Evolutionary conservation across 371 early-diverging fungal species (phyloP).

Genomic region (Zychaea mexicana): DNA sequence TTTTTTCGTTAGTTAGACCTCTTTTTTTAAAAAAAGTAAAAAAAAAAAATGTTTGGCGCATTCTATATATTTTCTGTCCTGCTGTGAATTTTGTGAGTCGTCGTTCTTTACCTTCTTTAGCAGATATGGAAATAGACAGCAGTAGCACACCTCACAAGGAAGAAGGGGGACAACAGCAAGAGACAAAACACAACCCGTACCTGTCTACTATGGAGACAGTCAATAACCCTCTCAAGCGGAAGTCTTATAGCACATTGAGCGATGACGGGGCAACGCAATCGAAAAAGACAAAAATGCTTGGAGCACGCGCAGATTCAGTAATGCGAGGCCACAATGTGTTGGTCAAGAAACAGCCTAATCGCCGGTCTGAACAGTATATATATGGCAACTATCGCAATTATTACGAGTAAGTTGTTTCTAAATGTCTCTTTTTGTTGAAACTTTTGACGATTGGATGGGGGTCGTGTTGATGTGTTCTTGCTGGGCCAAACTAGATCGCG

Average conservation of each 20-base stretch:
- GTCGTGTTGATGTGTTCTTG: too few relatives aligned
- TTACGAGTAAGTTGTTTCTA: slow-evolving; percentile 15
- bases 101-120: too few relatives aligned
- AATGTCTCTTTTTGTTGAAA: background rate
- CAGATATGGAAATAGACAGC: too few relatives aligned
- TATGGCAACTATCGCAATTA: slow-evolving; percentile 27
- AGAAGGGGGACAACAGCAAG: too few relatives aligned
- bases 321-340: background rate
- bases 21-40: too few relatives aligned
- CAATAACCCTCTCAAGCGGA: too few relatives aligned
- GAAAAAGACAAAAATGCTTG: background rate
- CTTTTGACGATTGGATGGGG: background rate
- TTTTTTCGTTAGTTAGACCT: too few relatives aligned
- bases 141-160: too few relatives aligned
- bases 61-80: too few relatives aligned
- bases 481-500: background rate
- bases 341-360: background rate
- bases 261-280: background rate
- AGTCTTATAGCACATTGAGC: background rate
- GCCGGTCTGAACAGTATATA: background rate
- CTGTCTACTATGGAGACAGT: background rate
- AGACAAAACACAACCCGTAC: too few relatives aligned
- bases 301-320: background rate
- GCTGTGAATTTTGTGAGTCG: too few relatives aligned
- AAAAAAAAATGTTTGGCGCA: too few relatives aligned